These are phyloP conservation scores for Arachnopeziza araneosa DNA, from an alignment of 2,329 filamentous ascomycete species.

Conservation along the genomic window DNA sequence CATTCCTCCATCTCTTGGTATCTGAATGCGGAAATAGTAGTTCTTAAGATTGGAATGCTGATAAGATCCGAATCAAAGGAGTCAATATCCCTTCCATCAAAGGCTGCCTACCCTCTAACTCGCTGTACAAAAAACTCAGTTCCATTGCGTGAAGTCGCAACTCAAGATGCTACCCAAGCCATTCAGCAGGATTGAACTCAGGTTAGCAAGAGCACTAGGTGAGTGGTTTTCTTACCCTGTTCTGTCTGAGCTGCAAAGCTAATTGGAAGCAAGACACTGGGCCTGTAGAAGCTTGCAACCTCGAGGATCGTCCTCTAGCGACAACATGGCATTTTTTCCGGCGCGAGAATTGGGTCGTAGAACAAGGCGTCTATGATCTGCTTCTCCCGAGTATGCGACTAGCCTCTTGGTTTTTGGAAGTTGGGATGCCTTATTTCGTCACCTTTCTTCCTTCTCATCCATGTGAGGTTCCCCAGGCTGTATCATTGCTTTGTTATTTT, in stretches of 20 bases:
- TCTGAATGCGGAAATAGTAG: background rate
- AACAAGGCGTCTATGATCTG: slow-evolving; percentile 15
- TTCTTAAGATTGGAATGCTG: background rate
- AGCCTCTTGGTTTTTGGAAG: slow-evolving; percentile 19
- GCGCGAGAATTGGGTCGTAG: slow-evolving; percentile 16
- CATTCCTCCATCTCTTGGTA: background rate
- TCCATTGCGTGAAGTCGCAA: background rate
- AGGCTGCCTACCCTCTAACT: background rate
- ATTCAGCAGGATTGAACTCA: background rate
- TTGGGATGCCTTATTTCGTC: slow-evolving; percentile 20
- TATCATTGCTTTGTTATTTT: too few relatives aligned
- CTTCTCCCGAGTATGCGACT: slow-evolving; percentile 24
- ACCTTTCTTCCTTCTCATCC: slow-evolving; percentile 19
- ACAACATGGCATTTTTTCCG: slow-evolving; percentile 14
- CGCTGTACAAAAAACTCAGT: background rate
- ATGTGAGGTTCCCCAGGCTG: too few relatives aligned
- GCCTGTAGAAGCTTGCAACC: slow-evolving; percentile 1
- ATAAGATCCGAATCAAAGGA: background rate
- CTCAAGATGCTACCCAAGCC: background rate
- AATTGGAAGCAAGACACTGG: background rate
- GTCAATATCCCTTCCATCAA: background rate
- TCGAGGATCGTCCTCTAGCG: background rate
- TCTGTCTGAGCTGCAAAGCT: background rate
- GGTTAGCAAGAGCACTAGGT: background rate
- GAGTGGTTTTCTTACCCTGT: background rate